Evolutionary conservation across 108 stramenopile genomes (phyloP), one percentile per base, ranked within the genome.

Genomic region (Nitzschia sp.): DNA sequence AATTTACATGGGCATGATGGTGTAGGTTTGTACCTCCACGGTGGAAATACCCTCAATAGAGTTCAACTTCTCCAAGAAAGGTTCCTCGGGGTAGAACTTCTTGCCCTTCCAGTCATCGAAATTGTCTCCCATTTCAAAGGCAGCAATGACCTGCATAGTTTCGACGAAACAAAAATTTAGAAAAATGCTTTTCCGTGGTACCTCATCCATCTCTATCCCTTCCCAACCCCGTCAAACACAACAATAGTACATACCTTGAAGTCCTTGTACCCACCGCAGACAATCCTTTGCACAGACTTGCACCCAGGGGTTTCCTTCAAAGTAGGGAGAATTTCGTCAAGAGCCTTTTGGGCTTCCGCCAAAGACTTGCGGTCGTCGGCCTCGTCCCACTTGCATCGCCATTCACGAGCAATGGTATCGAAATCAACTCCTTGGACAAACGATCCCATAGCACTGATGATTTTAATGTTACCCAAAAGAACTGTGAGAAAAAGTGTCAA

Each of bases 11-110:
- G 68, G 63, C 76, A 73, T 77, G 41, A 77, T 55, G 38, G 94
- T 95, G 53, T 87, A 88, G 51, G 90, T 92, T 66, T 95, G 94
- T 21, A 91, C 92, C 69, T 95, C 94, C 37, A 93, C 85, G 41
- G 78, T 66, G 58, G 88, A 72, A 51, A 95, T 84, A n/a, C 94
- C 94, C 59, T 86, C 80, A 74, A 93, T 95, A 2, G 79, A 80
- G 73, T 83, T 82, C 63, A 92, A 55, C 80, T 89, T 90, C 46
- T 73, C 57, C 65, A 91, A 67, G 71, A 91, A 87, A 17, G 55
- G 56, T 24, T 63, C 73, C 79, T 91, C 90, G 10, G 90, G 90
- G 20, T 70, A 76, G 69, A 81, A 83, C 2, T 65, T 56, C 9
- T 10, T 62, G 24, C 62, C 81, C 24, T 79, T 59, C 90, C 86